A percentile compares a stretch with the other conserved stretches of the same genome.
phyloP scores from a whole-genome alignment of 2,329 filamentous ascomycete genomes.

The Drechmeria coniospora region DNA sequence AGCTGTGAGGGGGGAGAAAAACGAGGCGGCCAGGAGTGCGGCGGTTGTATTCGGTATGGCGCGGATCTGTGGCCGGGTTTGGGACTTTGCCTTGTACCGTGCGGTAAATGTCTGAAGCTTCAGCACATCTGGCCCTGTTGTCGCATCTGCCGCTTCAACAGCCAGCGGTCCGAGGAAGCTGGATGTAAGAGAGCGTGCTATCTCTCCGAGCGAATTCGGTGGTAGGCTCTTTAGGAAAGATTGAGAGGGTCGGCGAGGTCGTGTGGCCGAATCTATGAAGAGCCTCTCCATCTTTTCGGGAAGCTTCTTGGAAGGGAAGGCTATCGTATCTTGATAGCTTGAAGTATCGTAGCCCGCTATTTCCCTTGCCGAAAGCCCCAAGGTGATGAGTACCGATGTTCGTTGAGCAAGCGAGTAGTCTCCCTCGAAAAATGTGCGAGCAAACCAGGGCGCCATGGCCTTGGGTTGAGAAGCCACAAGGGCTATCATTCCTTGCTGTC shows the following conservation, averaged over 20 bases:
- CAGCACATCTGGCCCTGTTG: constrained; percentile 65
- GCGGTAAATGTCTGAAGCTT: constrained; percentile 85
- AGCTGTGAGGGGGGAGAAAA: constrained; percentile 77
- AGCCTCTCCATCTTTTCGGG: constrained; percentile 58
- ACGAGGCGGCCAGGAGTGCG: constrained; percentile 54
- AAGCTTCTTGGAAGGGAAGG: constrained; percentile 71
- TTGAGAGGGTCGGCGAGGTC: constrained; percentile 8
- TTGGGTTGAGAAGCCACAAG: constrained; percentile 61
- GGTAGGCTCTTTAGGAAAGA: constrained; percentile 35
- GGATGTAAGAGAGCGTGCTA: constrained; percentile 53
- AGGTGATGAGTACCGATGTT: constrained; percentile 61
- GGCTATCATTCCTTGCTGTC: constrained; percentile 68
- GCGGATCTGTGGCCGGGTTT: constrained; percentile 26
- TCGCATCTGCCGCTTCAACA: constrained; percentile 62
- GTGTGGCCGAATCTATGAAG: constrained; percentile 33
- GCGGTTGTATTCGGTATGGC: constrained; percentile 65
- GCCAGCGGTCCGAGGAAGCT: constrained; percentile 70
- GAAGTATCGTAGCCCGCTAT: constrained; percentile 60
- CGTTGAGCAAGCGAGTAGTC: constrained; percentile 83
- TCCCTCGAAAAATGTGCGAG: constrained; percentile 73
- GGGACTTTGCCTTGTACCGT: constrained; percentile 18
- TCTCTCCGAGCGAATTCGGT: constrained; percentile 46
- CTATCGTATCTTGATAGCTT: constrained; percentile 29
- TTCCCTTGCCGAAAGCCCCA: constrained; percentile 73
- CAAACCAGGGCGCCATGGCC: constrained; percentile 71